These are phyloP conservation scores for Pseudogymnoascus destructans DNA, from an alignment of 2,329 filamentous ascomycete species.

Conservation along the genomic window DNA sequence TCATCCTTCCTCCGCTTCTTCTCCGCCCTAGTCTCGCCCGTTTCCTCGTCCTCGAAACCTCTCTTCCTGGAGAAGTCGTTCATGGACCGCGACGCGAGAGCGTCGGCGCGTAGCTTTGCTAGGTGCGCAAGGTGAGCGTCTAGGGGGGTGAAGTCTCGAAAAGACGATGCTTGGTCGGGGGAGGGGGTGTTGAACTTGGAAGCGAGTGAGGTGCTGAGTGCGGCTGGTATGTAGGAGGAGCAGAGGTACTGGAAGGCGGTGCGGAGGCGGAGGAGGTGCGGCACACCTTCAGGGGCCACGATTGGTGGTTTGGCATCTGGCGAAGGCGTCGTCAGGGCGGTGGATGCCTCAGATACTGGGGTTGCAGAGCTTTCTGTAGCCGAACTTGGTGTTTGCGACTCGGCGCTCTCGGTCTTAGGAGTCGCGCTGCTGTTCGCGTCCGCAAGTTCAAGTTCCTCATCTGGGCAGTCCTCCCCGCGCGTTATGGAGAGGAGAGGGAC, in stretches of 20 bases:
- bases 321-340: constrained; percentile 28
- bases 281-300: constrained; percentile 26
- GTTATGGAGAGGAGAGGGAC: constrained; percentile 59
- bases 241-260: constrained; percentile 37
- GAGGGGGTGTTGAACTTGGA: constrained; percentile 22
- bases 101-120: constrained; percentile 55
- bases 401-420: constrained; percentile 24
- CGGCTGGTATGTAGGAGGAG: constrained; percentile 33
- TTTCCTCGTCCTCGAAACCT: constrained; percentile 45
- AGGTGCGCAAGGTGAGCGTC: constrained; percentile 56
- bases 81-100: constrained; percentile 51
- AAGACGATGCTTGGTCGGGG: constrained; percentile 23
- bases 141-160: constrained; percentile 56
- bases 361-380: constrained; percentile 26
- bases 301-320: constrained; percentile 18
- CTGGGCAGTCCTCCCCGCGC: constrained; percentile 35
- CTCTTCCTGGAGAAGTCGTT: constrained; percentile 62
- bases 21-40: constrained; percentile 48
- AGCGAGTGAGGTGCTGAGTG: constrained; percentile 29
- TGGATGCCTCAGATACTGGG: constrained; percentile 29
- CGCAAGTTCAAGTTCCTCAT: constrained; percentile 18
- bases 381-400: constrained; percentile 20
- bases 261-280: constrained; percentile 34
- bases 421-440: constrained; percentile 23
- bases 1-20: constrained; percentile 82